Evolutionary conservation across 345 rosid species (phyloP), one percentile per base, ranked within the genome.

Genomic region (Turnera subulata): DNA sequence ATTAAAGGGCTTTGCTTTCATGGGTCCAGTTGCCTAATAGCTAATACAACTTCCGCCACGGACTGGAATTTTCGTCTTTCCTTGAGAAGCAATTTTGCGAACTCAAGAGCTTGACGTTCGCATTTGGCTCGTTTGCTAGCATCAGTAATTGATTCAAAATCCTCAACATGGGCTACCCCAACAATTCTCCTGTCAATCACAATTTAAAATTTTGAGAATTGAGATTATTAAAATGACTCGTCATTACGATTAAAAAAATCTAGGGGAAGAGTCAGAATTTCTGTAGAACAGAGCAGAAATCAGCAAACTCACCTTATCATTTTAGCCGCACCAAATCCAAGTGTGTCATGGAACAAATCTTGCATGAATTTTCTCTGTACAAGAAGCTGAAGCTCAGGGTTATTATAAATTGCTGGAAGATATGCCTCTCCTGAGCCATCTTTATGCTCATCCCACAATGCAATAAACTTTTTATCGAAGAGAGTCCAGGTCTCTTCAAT

Each of bases 101-200:
- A 61, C 53, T 82, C 72, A 0, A 92, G 89, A 20, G 97, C 99
- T 44, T 33, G 75, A 47, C 72, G 68, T 78, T 92, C 99, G 22
- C 96, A 86, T 45, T 56, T 42, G 37, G 99, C 94, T 57, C 94
- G 72, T 61, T 47, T 69, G 59, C 78, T 46, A 38, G 75, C 78
- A 21, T 86, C 87, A 47, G 59, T 52, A 22, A 93, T 93, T 24
- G 94, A 89, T 73, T 89, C 99, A 52, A 93, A 87, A 79, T 93
- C 97, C 68, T 93, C 99, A 23, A 92, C 91, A 77, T 89, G 98
- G 7, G 94, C 89, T 46, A 92, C 97, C 44, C 98, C 98, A 11
- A 89, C 94, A 53, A 93, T 85, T 78, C 99, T 85, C 89, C 91
- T 92, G 59, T 53, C 46, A 71, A 35, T 51, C n/a, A 23, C 43